Percentiles rank a stretch among this genome's conserved stretches.
Conservation (phyloP, 2,329 filamentous ascomycete genomes). For the Eutypella sp. region DNA sequence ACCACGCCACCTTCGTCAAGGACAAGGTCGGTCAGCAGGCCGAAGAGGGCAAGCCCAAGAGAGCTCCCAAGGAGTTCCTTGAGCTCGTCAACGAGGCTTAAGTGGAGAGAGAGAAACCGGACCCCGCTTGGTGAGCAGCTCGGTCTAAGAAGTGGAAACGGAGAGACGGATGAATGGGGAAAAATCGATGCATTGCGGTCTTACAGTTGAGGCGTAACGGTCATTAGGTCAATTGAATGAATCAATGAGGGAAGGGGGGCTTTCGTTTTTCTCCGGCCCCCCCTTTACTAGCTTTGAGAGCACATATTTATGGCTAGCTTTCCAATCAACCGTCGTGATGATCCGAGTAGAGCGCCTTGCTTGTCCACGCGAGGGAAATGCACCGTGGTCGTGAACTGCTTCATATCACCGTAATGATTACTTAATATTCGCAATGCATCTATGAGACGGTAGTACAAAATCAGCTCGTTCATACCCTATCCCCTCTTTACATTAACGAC, state of each 20-base stretch:
- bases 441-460: no score
- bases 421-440: no score
- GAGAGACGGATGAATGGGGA: conserved; percentile 11
- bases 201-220: conserved; percentile 28
- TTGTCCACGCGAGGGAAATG: no score
- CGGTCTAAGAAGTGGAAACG: no score
- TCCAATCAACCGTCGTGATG: background rate
- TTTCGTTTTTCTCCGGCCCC: conserved; percentile 24
- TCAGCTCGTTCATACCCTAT: no score
- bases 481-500: no score
- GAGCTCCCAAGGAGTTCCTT: conserved; percentile 26
- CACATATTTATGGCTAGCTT: conserved; percentile 10
- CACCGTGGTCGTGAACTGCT: no score
- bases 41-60: conserved; percentile 54
- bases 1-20: conserved; percentile 86
- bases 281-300: conserved; percentile 2
- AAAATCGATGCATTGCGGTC: conserved; percentile 17
- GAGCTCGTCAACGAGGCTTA: conserved; percentile 27
- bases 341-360: background rate
- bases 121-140: conserved; percentile 32
- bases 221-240: conserved; percentile 29
- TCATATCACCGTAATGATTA: no score
- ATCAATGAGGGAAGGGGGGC: conserved; percentile 23
- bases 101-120: no score
- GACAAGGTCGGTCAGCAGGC: conserved; percentile 73